phyloP scores from a whole-genome alignment of 1,284 basidiomycete species.

The Marasmius oreades region DNA sequence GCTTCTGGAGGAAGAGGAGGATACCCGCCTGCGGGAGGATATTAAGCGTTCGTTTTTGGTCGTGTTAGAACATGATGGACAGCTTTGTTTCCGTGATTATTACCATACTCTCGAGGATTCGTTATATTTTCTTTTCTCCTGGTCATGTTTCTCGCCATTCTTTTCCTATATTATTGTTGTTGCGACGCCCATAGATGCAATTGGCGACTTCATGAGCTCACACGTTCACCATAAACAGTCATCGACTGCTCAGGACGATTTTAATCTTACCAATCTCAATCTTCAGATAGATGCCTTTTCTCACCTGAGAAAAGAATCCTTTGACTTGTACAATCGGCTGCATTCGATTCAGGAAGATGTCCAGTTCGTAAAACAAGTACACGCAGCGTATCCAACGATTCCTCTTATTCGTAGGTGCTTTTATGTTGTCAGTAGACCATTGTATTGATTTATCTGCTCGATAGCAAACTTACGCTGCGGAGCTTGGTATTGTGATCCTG shows the following conservation, averaged over 20 bases:
- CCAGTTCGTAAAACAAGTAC: conserved; percentile 62
- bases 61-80: background rate
- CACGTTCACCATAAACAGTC: background rate
- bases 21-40: conserved; percentile 12
- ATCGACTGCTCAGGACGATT: background rate
- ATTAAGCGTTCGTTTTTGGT: conserved; percentile 4
- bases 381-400: conserved; percentile 50
- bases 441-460: background rate
- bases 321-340: conserved; percentile 81
- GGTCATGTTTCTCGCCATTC: no score
- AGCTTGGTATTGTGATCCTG: conserved; percentile 88
- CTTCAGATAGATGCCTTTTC: conserved; percentile 5
- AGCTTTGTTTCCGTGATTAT: background rate
- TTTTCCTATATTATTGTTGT: no score
- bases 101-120: background rate
- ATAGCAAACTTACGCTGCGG: conserved; percentile 91
- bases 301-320: conserved; percentile 60
- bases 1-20: conserved; percentile 8
- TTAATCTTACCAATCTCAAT: background rate
- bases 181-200: no score
- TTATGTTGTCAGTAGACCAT: background rate
- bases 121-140: background rate
- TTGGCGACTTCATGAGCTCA: background rate
- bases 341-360: conserved; percentile 83
- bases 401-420: conserved; percentile 60